phyloP scores from a whole-genome alignment of 2,329 filamentous ascomycete species.

The Xylariaceae sp. region DNA sequence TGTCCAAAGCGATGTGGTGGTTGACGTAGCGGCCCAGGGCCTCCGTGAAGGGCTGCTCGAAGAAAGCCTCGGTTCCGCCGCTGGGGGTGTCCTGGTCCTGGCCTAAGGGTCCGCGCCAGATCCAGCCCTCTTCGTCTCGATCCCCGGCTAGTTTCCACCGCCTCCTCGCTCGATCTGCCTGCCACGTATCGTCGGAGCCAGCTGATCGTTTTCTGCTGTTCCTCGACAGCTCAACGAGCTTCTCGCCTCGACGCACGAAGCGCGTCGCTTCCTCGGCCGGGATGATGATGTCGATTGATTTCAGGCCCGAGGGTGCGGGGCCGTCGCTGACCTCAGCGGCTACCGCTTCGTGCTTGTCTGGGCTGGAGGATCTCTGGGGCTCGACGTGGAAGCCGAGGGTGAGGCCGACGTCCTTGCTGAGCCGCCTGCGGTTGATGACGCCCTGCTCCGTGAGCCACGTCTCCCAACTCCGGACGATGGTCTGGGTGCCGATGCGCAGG shows the following conservation, averaged over 20 bases:
- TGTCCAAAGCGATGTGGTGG: conserved; percentile 49
- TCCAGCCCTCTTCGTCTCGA: conserved; percentile 49
- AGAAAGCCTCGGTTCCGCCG: conserved; percentile 1
- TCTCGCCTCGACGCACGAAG: conserved; percentile 40
- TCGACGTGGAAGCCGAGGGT: conserved; percentile 48
- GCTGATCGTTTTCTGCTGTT: conserved; percentile 19
- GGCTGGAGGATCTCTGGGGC: conserved; percentile 11
- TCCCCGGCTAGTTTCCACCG: conserved; percentile 43
- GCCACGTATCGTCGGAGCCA: not conserved
- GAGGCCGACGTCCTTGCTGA: conserved; percentile 44
- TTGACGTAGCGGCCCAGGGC: conserved; percentile 47
- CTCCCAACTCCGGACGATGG: conserved; percentile 47
- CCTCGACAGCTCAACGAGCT: conserved; percentile 1
- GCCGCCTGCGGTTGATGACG: conserved; percentile 23
- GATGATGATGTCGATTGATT: conserved; percentile 48
- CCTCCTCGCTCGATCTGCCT: conserved; percentile 28
- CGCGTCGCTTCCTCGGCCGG: conserved; percentile 41
- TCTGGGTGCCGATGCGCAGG: conserved; percentile 45
- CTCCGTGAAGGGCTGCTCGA: conserved; percentile 43
- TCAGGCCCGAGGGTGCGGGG: conserved; percentile 32
- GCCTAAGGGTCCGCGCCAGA: conserved; percentile 33
- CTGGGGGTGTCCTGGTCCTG: not conserved
- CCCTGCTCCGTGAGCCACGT: conserved; percentile 42
- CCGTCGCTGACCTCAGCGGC: too few species aligned
- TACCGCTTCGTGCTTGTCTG: not conserved